phyloP scores from a whole-genome alignment of 306 rosid genomes.

The Alnus glutinosa region DNA sequence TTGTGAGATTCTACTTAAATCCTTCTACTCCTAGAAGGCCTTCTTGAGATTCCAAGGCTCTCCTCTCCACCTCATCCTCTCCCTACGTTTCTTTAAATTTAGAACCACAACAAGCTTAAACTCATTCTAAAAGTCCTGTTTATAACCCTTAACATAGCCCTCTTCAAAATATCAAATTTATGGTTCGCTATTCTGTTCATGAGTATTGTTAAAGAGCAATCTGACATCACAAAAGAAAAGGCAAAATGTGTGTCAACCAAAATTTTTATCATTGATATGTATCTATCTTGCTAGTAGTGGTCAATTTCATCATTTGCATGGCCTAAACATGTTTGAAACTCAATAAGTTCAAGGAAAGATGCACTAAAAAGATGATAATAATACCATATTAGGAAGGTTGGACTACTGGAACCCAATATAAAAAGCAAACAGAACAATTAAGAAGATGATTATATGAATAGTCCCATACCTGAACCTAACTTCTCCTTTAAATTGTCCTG shows the following conservation, averaged over 20 bases:
- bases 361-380: not conserved
- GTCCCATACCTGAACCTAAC: slow-evolving; percentile 74
- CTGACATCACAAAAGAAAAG: not conserved
- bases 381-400: not conserved
- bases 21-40: not conserved
- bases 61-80: not conserved
- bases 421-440: not conserved
- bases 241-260: slow-evolving; percentile 1
- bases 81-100: not conserved
- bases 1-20: not conserved
- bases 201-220: not conserved
- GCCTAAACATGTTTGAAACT: not conserved
- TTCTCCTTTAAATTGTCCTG: slow-evolving; percentile 85
- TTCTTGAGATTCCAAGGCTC: slow-evolving; percentile 1
- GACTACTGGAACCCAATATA: slow-evolving; percentile 7
- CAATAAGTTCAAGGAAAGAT: not conserved
- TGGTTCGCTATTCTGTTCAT: not conserved
- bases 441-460: slow-evolving; percentile 29
- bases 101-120: not conserved
- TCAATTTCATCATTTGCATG: not conserved
- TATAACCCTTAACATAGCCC: not conserved
- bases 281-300: not conserved
- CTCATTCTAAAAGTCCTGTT: not conserved
- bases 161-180: not conserved
- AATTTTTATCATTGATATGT: not conserved